phyloP scores from a whole-genome alignment of 129 eudicot species.

The Helianthus tuberosus region DNA sequence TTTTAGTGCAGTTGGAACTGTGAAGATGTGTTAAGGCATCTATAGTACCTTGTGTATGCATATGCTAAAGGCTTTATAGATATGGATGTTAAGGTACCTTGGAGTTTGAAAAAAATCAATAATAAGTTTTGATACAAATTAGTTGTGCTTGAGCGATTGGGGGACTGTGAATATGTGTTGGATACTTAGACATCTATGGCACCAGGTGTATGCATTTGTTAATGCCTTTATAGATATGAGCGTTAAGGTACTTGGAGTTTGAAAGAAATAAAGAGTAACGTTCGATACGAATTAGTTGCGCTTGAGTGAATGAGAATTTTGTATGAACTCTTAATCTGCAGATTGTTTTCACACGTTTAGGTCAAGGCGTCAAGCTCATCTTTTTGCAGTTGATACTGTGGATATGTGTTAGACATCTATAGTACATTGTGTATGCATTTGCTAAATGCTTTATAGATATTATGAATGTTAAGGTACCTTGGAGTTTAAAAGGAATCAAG shows the following conservation, averaged over 20 bases:
- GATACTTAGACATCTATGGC: not conserved
- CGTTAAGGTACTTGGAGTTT: not conserved
- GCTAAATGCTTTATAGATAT: not conserved
- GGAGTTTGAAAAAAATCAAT: not conserved
- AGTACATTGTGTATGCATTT: not conserved
- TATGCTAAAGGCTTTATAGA: not conserved
- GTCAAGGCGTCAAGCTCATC: not conserved
- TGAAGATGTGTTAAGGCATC: not conserved
- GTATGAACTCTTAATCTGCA: not conserved
- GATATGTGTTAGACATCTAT: not conserved
- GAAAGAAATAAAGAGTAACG: not conserved
- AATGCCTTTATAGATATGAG: not conserved
- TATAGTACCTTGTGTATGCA: not conserved
- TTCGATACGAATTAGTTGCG: not conserved
- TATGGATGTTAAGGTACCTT: not conserved
- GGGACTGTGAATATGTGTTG: not conserved
- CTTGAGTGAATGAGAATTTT: not conserved
- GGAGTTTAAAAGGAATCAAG: not conserved
- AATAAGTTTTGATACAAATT: not conserved
- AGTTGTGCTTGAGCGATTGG: not conserved
- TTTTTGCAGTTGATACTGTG: not conserved
- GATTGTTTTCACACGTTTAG: not conserved
- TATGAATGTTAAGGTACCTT: not conserved
- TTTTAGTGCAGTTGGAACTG: not conserved
- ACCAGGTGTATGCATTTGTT: not conserved